Percentiles rank a stretch among this genome's conserved stretches.
Evolutionary conservation across 108 stramenopile species (phyloP).

Genomic region (Fistulifera pelliculosa): DNA sequence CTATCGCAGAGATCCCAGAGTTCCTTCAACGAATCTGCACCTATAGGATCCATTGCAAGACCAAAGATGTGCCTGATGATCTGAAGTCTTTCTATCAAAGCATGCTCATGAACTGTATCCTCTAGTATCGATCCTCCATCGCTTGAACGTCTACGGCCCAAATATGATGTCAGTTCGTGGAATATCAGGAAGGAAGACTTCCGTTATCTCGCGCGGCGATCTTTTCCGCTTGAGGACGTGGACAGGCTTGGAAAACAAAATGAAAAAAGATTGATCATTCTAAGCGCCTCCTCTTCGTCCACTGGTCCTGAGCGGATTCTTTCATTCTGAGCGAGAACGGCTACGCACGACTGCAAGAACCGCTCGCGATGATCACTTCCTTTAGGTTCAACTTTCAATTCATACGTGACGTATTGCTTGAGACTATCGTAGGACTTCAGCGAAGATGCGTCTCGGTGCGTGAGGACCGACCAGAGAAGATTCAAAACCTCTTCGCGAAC

Average conservation of each 20-base stretch:
- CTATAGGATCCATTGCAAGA: constrained; percentile 26
- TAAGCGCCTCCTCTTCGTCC: constrained; percentile 58
- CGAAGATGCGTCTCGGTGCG: constrained; percentile 63
- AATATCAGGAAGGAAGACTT: constrained; percentile 43
- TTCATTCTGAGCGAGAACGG: constrained; percentile 19
- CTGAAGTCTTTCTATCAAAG: constrained; percentile 44
- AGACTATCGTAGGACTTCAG: constrained; percentile 66
- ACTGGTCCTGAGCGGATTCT: constrained; percentile 13
- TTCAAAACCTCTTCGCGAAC: constrained; percentile 66
- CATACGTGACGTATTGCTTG: constrained; percentile 53
- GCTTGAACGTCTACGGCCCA: constrained; percentile 12
- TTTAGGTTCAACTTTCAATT: constrained; percentile 44
- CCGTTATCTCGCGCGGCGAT: constrained; percentile 27
- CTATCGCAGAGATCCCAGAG: constrained; percentile 64
- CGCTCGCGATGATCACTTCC: constrained; percentile 44
- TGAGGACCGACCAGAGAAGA: constrained; percentile 73
- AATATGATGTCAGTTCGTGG: constrained; percentile 58
- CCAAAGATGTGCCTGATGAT: constrained; percentile 77
- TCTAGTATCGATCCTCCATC: background rate
- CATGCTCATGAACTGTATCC: constrained; percentile 4
- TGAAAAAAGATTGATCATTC: constrained; percentile 70
- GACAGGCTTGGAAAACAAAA: constrained; percentile 76
- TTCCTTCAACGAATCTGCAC: constrained; percentile 36
- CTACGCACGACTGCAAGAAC: constrained; percentile 46
- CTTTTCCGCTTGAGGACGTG: constrained; percentile 36